These are phyloP conservation scores for Backusella westeae DNA, from an alignment of 192 early-diverging fungal species.

Conservation along the genomic window DNA sequence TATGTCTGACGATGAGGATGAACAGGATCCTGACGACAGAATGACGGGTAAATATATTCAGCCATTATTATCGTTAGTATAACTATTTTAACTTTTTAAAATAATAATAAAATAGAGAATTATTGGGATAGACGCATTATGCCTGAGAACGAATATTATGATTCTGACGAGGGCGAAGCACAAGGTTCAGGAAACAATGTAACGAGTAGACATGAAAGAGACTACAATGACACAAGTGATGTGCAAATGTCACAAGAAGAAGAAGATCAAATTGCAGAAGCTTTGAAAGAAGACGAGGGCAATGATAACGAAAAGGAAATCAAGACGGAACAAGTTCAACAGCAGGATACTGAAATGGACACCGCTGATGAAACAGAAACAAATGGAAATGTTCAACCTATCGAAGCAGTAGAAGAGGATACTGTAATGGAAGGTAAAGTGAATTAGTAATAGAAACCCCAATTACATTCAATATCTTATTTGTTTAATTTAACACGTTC, in stretches of 20 bases:
- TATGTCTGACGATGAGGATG: conserved; percentile 69
- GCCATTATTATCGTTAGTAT: background rate
- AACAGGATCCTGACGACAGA: conserved; percentile 52
- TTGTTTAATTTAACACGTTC: background rate
- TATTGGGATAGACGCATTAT: conserved; percentile 61
- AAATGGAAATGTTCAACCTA: background rate
- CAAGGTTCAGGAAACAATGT: conserved; percentile 8
- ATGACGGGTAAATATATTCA: background rate
- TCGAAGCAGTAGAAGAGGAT: background rate
- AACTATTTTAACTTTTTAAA: background rate
- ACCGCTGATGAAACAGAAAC: background rate
- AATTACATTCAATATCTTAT: background rate
- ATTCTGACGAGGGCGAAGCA: conserved; percentile 65
- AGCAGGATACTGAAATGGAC: background rate
- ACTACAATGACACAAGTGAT: conserved; percentile 10
- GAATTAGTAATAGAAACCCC: background rate
- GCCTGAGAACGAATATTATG: conserved; percentile 73
- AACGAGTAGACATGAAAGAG: conserved; percentile 26
- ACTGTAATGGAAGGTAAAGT: conserved; percentile 1
- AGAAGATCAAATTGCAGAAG: conserved; percentile 27
- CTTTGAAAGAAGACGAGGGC: conserved; percentile 14
- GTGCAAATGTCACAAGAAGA: conserved; percentile 25
- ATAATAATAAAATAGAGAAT: conserved; percentile 40
- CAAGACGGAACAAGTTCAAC: background rate
- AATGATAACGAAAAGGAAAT: conserved; percentile 4